Evolutionary conservation across 805 yeast species (phyloP), one percentile per base, ranked within the genome.

Genomic region (Cyberlindnera nakhonratchasimensis): DNA sequence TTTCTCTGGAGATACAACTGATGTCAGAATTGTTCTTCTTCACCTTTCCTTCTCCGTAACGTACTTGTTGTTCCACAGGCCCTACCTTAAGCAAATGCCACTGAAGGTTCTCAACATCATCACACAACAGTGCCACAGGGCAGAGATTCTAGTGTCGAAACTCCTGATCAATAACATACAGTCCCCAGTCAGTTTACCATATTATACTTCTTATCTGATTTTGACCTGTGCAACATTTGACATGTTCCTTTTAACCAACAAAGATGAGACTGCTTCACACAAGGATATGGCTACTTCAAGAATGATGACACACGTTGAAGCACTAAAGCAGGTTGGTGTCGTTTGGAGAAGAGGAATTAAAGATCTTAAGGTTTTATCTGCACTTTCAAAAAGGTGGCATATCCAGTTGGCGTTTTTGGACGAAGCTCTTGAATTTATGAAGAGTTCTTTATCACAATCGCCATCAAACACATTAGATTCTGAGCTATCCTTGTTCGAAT

Each of bases 211-310:
- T 11, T 64, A 64, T 30, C 39, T 63, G 36, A 48, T 63, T 9
- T 46, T 64, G 26, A 63, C 63, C 16, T 54, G 59, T 45, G 61
- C 66, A 2, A 54, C 62, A 33, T 59, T 61, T 54, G 67, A 64
- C 23, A 34, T 64, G 19, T 64, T 64, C 26, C 32, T 62, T 5
- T 39, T 61, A 8, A 54, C 65, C 7, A 54, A 50, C 39, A 57
- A 57, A 18, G 55, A 57, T 32, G 48, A 45, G 4, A 24, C 11
- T 35, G 21, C 48, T 10, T 31, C 34, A 1, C n/a, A 55, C 14
- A 55, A 55, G 23, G 39, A 32, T 3, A 47, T 28, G 6, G 56
- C 66, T 1, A 18, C 23, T 5, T 11, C 19, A 3, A 49, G 66
- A 36, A 36, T 62, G 31, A 28, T 29, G 10, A 50, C 47, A 13